phyloP scores from a whole-genome alignment of 495 filamentous ascomycete species.

The Neurospora sp. region DNA sequence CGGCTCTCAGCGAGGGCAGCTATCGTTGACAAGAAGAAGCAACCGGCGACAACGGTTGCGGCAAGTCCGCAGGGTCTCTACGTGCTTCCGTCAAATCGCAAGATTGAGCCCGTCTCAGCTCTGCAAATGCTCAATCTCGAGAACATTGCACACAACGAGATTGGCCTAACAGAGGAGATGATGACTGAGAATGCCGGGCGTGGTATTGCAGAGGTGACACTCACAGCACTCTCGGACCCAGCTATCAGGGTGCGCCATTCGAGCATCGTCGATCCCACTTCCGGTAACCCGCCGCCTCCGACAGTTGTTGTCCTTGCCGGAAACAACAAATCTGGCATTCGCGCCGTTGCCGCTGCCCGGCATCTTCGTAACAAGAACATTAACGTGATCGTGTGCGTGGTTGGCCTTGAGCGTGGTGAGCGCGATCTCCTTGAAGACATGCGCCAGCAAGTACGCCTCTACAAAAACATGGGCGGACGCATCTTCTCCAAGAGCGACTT shows the following conservation, averaged over 20 bases:
- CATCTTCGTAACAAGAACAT: constrained; percentile 75
- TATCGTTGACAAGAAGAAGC: constrained; percentile 23
- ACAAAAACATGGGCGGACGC: constrained; percentile 64
- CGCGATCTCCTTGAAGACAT: constrained; percentile 57
- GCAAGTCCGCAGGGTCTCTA: constrained; percentile 29
- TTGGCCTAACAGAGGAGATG: constrained; percentile 78
- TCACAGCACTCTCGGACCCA: constrained; percentile 49
- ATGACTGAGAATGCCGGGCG: constrained; percentile 86
- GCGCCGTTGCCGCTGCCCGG: constrained; percentile 75
- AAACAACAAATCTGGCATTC: constrained; percentile 74
- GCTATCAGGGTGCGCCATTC: constrained; percentile 40
- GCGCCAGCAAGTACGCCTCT: constrained; percentile 62
- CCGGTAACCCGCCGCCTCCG: constrained; percentile 25
- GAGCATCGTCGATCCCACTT: constrained; percentile 21
- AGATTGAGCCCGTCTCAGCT: constrained; percentile 71
- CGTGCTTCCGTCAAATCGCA: constrained; percentile 52
- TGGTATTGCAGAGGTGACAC: constrained; percentile 73
- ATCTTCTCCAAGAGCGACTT: constrained; percentile 48
- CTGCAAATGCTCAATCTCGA: constrained; percentile 85
- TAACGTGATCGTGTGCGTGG: constrained; percentile 70
- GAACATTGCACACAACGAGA: constrained; percentile 71
- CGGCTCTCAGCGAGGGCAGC: constrained; percentile 18
- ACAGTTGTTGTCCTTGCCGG: constrained; percentile 78
- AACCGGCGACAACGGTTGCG: constrained; percentile 3
- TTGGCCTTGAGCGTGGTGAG: constrained; percentile 64